A percentile compares a stretch with the other conserved stretches of the same genome.
These are phyloP conservation scores for Scedosporium dehoogii DNA, from an alignment of 2,329 filamentous ascomycete genomes.

Conservation along the genomic window DNA sequence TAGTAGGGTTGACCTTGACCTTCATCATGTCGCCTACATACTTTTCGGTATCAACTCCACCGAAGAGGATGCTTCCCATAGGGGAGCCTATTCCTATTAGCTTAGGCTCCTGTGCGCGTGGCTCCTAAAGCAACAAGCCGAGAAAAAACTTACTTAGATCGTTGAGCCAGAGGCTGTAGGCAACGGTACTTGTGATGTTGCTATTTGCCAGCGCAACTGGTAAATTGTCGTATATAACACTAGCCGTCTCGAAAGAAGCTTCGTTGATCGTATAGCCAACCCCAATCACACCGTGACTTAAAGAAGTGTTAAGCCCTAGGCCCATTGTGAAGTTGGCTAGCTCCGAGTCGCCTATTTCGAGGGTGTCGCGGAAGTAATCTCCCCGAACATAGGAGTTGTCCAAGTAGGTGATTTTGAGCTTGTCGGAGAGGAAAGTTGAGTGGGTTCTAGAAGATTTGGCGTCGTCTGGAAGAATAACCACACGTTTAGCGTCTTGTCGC, in stretches of 20 bases:
- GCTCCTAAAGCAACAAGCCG: slow-evolving; percentile 11
- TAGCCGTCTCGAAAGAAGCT: slow-evolving; percentile 23
- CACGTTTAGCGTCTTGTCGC: slow-evolving; percentile 12
- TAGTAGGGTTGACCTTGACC: slow-evolving; percentile 43
- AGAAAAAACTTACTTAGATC: slow-evolving; percentile 27
- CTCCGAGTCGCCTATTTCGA: slow-evolving; percentile 41
- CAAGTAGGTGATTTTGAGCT: slow-evolving; percentile 52
- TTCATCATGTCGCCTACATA: slow-evolving; percentile 54
- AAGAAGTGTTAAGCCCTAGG: slow-evolving; percentile 41
- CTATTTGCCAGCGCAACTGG: slow-evolving; percentile 54
- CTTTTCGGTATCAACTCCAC: slow-evolving; percentile 69
- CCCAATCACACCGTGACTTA: slow-evolving; percentile 48
- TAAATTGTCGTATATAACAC: slow-evolving; percentile 43
- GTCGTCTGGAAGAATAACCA: slow-evolving; percentile 29
- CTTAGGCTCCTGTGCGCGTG: no score
- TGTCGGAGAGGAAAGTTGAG: slow-evolving; percentile 26
- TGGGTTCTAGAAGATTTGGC: slow-evolving; percentile 35
- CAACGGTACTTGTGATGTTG: slow-evolving; percentile 53
- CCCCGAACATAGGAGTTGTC: slow-evolving; percentile 47
- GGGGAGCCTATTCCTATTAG: slow-evolving; percentile 31
- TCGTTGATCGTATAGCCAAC: slow-evolving; percentile 50
- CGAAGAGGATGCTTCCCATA: slow-evolving; percentile 66
- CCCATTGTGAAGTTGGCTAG: slow-evolving; percentile 51
- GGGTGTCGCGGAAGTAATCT: slow-evolving; percentile 48
- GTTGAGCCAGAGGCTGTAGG: slow-evolving; percentile 63